Evolutionary conservation across 371 early-diverging fungal species (phyloP), one percentile per base, ranked within the genome.

Genomic region (Nematocida major): DNA sequence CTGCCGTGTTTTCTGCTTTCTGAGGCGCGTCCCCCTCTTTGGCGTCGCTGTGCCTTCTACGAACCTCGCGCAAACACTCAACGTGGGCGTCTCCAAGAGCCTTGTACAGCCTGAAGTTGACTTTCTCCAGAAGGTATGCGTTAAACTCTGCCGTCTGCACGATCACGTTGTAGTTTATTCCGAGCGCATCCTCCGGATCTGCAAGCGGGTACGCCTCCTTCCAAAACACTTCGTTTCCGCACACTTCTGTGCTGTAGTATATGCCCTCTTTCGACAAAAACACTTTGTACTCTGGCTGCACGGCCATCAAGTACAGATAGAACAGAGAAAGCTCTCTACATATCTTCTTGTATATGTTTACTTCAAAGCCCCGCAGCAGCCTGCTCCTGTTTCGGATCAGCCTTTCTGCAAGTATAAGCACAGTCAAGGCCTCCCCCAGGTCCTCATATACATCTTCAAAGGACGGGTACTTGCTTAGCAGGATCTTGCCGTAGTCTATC

Each of bases 361-460:
- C n/a, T 34, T 73, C 76, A 30, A 61, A 48, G 7, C 36, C 15
- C 20, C 61, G n/a, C 40, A 45, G 34, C 2, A 61, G 40, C 4
- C 30, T 24, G 15, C 28, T 13, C 11, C 7, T 59, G 18, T 48
- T 18, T 48, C 62, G 36, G 15, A 73, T 38, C 13, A 63, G 24
- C 18, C 76, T 28, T 28, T 73, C 76, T 50, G 53, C n/a, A 34
- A 73, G n/a, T 47, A 73, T 73, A 28, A 73, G 34, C 30, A 32
- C 22, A 32, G 76, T 62, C 22, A 73, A 26, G 13, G 47, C 30
- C 61, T 73, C 76, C 0, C 76, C 76, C 1, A 73, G 54, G 30
- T 73, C 76, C 34, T 73, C 76, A 38, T 63, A 73, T 3, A 73
- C 38, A 24, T 73, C 76, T 1, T 73, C 62, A 61, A 73, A 73